Base-by-base conservation (phyloP, 306 rosid species). In the Cercis canadensis region DNA sequence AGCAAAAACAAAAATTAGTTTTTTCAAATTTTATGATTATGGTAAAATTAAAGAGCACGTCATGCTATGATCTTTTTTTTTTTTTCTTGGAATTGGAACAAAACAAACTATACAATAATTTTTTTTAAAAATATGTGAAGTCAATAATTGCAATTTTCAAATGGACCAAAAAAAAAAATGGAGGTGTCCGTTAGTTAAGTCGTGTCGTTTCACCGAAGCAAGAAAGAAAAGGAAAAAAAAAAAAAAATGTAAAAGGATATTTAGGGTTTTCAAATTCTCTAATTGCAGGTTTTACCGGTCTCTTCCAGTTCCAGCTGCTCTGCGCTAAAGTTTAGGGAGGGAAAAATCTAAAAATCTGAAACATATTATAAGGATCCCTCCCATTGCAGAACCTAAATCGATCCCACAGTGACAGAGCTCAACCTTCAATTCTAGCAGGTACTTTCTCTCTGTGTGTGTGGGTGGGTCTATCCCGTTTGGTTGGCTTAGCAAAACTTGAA, bases 181-280 rank as follows among this genome's bases (percentile, higher is more conserved):
- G 29, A 1, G 29, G 29, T 24, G 29, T 24, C 29, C 29, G 29
- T 24, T 24, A 7, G 15, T 54, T 24, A 7, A 44, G 3, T 0
- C 3, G 24, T 12, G 40, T 45, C 43, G 68, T 62, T 62, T 62
- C 8, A 32, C 4, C 0, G 11, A 41, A 9, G 11, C 11, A 11
- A 41, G 7, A 41, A 11, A 3, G 11, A n/a, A n/a, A n/a, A n/a
- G n/a, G n/a, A n/a, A n/a, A n/a, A 4, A 43, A 11, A 11, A 0
- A 43, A 43, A 12, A 1, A 11, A 8, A 43, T 3, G 49, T 3
- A 8, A 43, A 43, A 10, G 21, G 8, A 70, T 65, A 4, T 55
- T 72, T 81, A 78, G 86, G 88, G 82, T 81, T 84, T 75, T 64
- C 70, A 10, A 64, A 64, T 32, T 32, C 36, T 44, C 18, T 4